Base-by-base conservation (phyloP, 2,329 filamentous ascomycete species). In the Fusarium compactum region DNA sequence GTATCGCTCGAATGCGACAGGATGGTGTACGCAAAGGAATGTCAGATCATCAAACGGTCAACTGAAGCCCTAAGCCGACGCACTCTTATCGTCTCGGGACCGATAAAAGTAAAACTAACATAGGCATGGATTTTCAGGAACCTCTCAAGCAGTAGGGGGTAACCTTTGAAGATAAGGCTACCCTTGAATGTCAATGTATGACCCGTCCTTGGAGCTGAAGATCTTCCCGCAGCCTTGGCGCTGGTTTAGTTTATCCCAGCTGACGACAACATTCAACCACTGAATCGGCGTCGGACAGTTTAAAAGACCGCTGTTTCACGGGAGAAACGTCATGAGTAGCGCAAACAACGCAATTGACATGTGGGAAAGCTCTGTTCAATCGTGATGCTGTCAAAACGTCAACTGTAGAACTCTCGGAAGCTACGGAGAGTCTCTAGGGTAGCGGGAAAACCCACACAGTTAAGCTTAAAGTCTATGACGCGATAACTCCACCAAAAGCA, bases 381-480 rank as follows among this genome's bases (percentile, higher is more conserved):
- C 14, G 9, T 20, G 24, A 41, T 25, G 11, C 27, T 14, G 4
- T 29, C 10, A 7, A 24, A 53, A 18, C 24, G 14, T 22, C 15
- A 8, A 10, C 20, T 7, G 24, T n/a, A 14, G 1, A 25, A 12
- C 38, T 24, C 50, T 43, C 50, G 50, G 50, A 29, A 53, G 32
- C 25, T 15, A 10, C 50, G 50, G 50, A 29, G 15, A 43, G 18
- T 6, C 14, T 67, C 5, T 52, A 67, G 58, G 63, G 63, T 67
- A 68, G 18, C 34, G 16, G 16, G 22, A 6, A 29, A 3, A 47
- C 10, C 47, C 27, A 53, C 24, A 18, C 22, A 40, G 14, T 22
- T 55, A 67, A 48, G 61, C 61, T 62, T 67, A 63, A 62, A 54
- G 47, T 71, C 65, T 58, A 71, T 72, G 69, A 71, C 69, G 69